These are phyloP conservation scores for Ligustrum vulgare DNA, from an alignment of 257 asterid genomes.

Conservation along the genomic window DNA sequence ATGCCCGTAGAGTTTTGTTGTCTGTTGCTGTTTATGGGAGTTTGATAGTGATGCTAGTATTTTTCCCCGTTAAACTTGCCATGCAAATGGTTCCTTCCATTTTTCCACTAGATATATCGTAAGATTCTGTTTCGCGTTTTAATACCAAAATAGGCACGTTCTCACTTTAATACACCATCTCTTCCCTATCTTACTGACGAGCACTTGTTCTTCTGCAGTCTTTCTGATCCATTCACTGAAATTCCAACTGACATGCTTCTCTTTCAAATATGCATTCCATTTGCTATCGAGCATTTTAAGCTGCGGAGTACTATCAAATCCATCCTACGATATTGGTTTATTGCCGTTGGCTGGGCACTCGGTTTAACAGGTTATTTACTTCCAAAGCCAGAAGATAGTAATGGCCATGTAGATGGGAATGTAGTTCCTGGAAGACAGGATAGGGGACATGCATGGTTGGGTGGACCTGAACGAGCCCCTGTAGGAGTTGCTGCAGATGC, in stretches of 20 bases:
- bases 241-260: constrained; percentile 99
- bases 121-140: constrained; percentile 38
- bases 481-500: constrained; percentile 51
- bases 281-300: constrained; percentile 95
- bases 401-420: constrained; percentile 72
- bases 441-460: constrained; percentile 59
- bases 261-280: constrained; percentile 97
- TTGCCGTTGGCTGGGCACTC: constrained; percentile 97
- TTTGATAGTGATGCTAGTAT: constrained; percentile 94
- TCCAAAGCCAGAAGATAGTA: constrained; percentile 85
- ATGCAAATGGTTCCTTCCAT: constrained; percentile 85
- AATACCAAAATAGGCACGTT: neutral
- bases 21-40: constrained; percentile 97
- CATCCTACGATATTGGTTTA: constrained; percentile 89
- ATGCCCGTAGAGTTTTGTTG: constrained; percentile 94
- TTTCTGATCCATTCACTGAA: constrained; percentile 96
- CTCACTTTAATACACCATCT: constrained; percentile 2
- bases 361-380: constrained; percentile 85
- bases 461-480: constrained; percentile 54
- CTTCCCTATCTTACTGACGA: constrained; percentile 7
- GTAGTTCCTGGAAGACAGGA: constrained; percentile 71
- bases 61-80: constrained; percentile 95
- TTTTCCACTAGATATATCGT: constrained; percentile 97
- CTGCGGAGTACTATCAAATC: constrained; percentile 87
- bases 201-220: constrained; percentile 47